Conservation (phyloP, 1,284 basidiomycete species). For the Volvariella surrecta region DNA sequence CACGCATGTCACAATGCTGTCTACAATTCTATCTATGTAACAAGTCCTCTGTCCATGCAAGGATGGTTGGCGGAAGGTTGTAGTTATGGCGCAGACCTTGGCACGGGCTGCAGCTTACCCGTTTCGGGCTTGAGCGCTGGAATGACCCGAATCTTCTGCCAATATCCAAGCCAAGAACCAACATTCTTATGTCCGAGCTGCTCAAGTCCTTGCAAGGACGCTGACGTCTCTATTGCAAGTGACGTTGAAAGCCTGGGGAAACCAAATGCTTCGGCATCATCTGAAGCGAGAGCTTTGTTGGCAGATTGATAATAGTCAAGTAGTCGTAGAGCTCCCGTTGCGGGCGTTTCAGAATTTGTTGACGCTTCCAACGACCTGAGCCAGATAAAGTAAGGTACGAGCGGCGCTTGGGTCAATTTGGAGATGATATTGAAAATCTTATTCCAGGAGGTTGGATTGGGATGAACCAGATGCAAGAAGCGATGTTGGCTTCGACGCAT, state of each 20-base stretch:
- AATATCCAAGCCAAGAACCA: slow-evolving; percentile 8
- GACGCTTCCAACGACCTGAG: slow-evolving; percentile 2
- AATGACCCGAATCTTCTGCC: too few relatives aligned
- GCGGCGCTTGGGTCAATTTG: neutral
- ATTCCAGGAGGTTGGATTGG: slow-evolving; percentile 9
- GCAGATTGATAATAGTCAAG: slow-evolving; percentile 13
- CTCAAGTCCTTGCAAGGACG: slow-evolving; percentile 4
- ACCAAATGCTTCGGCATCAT: slow-evolving; percentile 13
- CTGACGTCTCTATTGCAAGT: slow-evolving; percentile 2
- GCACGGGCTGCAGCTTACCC: too few relatives aligned
- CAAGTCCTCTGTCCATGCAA: too few relatives aligned
- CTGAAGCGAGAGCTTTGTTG: slow-evolving; percentile 4
- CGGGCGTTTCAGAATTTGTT: slow-evolving; percentile 3
- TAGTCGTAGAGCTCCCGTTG: slow-evolving; percentile 9
- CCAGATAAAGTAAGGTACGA: slow-evolving; percentile 7
- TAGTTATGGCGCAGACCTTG: too few relatives aligned
- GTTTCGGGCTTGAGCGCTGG: too few relatives aligned
- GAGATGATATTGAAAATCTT: neutral
- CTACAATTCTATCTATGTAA: too few relatives aligned
- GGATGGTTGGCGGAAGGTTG: too few relatives aligned
- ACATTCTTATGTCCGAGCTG: slow-evolving; percentile 8
- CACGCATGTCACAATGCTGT: too few relatives aligned
- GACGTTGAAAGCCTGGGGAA: slow-evolving; percentile 11
- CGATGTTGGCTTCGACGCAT: slow-evolving; percentile 7
- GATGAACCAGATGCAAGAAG: slow-evolving; percentile 12